Evolutionary conservation across 495 filamentous ascomycete genomes (phyloP).

Genomic region (Penicillium samsonianum): DNA sequence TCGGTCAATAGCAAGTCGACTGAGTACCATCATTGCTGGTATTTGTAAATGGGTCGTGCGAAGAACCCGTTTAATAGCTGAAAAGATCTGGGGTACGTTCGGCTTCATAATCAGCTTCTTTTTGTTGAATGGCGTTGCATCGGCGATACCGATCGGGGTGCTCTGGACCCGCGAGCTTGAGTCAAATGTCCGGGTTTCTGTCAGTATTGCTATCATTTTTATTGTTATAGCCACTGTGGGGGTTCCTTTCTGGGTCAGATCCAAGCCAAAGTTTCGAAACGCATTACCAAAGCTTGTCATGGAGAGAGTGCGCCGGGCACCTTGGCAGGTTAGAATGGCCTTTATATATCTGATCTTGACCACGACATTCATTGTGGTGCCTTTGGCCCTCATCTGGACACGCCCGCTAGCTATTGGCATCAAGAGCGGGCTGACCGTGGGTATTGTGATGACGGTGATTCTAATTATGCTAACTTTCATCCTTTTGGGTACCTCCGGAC

Average conservation of each 20-base stretch:
- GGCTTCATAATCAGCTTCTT: constrained; percentile 10
- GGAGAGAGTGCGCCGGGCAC: not conserved
- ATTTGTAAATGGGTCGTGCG: not conserved
- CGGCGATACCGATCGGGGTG: not conserved
- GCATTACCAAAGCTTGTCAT: constrained; percentile 1
- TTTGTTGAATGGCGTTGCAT: not conserved
- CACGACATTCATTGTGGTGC: not conserved
- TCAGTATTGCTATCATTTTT: constrained; percentile 2
- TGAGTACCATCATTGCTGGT: not conserved
- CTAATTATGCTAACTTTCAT: not conserved
- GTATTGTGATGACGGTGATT: not conserved
- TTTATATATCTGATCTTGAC: not conserved
- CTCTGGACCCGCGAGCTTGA: not conserved
- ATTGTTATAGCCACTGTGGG: constrained; percentile 1
- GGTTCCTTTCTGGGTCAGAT: constrained; percentile 1
- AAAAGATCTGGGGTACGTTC: not conserved
- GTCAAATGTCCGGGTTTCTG: not conserved
- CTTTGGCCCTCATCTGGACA: constrained; percentile 9
- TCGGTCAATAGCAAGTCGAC: constrained; percentile 1
- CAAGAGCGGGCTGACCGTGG: constrained; percentile 9
- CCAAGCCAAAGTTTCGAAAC: not conserved
- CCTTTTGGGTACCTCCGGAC: not conserved
- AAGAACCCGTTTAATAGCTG: not conserved
- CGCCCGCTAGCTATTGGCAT: constrained; percentile 10
- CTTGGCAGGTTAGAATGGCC: not conserved